Evolutionary conservation across 108 stramenopile genomes (phyloP), one percentile per base, ranked within the genome.

Genomic region (Skeletonema potamos): DNA sequence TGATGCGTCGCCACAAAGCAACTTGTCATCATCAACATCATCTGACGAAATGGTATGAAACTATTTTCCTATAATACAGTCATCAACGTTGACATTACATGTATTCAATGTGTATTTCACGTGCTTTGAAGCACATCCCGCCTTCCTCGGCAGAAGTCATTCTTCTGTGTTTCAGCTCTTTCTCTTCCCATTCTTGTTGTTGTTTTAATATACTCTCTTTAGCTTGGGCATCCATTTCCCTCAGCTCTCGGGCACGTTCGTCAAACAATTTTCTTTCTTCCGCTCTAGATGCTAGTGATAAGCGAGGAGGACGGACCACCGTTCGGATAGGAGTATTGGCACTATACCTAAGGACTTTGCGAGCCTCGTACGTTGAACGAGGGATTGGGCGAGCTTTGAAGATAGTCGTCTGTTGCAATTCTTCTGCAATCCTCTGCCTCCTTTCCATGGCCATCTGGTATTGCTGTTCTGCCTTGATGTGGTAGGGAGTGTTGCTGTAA

Each of bases 371-470:
- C 4, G 61, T 76, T 30, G 68, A 64, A 27, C 54, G 62, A 12
- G 76, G 76, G 27, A 76, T 32, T 28, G 76, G 63, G 48, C 39
- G 68, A 15, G 76, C 76, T 54, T 69, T 76, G 7, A 62, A 37
- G 7, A 8, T 41, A 0, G 32, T 27, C 59, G 34, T 48, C 39
- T 57, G 26, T 43, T 54, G 41, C 12, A 28, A 44, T 17, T 22
- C 44, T 13, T 46, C 37, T 37, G 15, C 32, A 27, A 69, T 6
- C 58, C 4, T 27, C 18, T 58, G 37, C 56, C 34, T 68, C 26
- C 54, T 64, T 27, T 69, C 66, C 61, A 34, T 63, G 13, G 68
- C 29, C 17, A 51, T 54, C 46, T 58, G 29, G 41, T 69, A 51
- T 33, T 76, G 63, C 27, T 48, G 62, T 29, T 69, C 51, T 5